Base-by-base conservation (phyloP, 495 filamentous ascomycete genomes). In the Immersiella caudata region DNA sequence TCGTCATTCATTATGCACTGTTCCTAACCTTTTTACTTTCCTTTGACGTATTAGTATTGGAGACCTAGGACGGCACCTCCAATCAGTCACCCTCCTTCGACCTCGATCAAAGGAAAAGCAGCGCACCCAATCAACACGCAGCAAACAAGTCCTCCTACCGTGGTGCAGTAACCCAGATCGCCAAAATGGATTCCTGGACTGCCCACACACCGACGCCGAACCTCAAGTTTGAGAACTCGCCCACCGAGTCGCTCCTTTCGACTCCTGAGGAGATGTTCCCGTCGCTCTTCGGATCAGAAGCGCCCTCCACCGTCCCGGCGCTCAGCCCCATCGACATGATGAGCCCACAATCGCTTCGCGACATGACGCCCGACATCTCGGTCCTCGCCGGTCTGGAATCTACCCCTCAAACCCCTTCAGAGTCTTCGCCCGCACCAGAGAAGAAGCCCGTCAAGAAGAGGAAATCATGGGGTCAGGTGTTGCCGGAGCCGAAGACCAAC, bases 401-500 rank as follows among this genome's bases (percentile, higher is more conserved):
- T 7, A 36, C 60, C 35, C 71, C 46, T 65, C 73, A 27, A 20
- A 71, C 2, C 52, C 67, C 58, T 60, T 71, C 40, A 62, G 69
- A 46, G 62, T 72, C 12, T 70, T 71, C 29, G 1, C 67, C 68
- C 12, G 66, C 67, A 22, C 60, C 71, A 9, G 89, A 93, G 71
- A 93, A 90, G 85, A 96, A 92, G 83, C 87, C 89, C 1, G 79
- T 84, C 50, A 98, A 97, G 89, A 99, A 99, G 86, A 85, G 95
- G 78, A 99, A 98, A 84, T 97, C 94, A 66, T 99, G 95, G 95
- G 95, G 95, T 70, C 95, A 99, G 80, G 91, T 96, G 80, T 89
- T 99, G 55, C 95, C 95, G 25, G 92, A 92, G 72, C 95, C 95
- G 22, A 99, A 95, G 86, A 99, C 95, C 50, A 97, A 96, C 72